Percentiles rank a stretch among this genome's conserved stretches.
Conservation (phyloP, 2,329 filamentous ascomycete genomes). For the Mollisiaceae sp. region DNA sequence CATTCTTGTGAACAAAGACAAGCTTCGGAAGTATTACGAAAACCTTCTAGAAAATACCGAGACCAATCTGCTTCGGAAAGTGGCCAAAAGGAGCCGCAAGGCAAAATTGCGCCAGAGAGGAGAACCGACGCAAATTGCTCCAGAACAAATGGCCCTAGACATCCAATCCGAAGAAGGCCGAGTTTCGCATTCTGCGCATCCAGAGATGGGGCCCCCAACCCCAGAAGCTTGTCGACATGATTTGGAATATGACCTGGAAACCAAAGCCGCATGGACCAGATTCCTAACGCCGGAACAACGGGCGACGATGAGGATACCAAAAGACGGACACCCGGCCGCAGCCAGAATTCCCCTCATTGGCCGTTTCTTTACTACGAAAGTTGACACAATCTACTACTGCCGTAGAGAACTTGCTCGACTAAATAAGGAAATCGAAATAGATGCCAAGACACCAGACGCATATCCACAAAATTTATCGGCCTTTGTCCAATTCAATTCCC, state of each 20-base stretch:
- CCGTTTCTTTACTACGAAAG: conserved; percentile 33
- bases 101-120: conserved; percentile 19
- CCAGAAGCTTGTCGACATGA: conserved; percentile 27
- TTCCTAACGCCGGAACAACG: conserved; percentile 35
- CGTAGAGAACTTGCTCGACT: conserved; percentile 37
- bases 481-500: conserved; percentile 38
- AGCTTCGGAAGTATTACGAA: conserved; percentile 38
- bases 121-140: conserved; percentile 20
- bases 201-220: conserved; percentile 27
- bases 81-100: conserved; percentile 26
- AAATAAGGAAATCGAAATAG: conserved; percentile 37
- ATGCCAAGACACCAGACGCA: conserved; percentile 31
- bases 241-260: conserved; percentile 31
- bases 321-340: conserved; percentile 26
- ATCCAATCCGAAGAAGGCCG: conserved; percentile 21
- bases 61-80: conserved; percentile 30
- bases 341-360: conserved; percentile 35
- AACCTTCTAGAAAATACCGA: conserved; percentile 41
- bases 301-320: conserved; percentile 34
- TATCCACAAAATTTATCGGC: conserved; percentile 35
- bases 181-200: conserved; percentile 23
- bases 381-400: conserved; percentile 39
- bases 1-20: conserved; percentile 37
- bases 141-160: conserved; percentile 21
- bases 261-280: conserved; percentile 36